These are phyloP conservation scores for Hibiscus trionum DNA, from an alignment of 345 rosid genomes.

Conservation along the genomic window DNA sequence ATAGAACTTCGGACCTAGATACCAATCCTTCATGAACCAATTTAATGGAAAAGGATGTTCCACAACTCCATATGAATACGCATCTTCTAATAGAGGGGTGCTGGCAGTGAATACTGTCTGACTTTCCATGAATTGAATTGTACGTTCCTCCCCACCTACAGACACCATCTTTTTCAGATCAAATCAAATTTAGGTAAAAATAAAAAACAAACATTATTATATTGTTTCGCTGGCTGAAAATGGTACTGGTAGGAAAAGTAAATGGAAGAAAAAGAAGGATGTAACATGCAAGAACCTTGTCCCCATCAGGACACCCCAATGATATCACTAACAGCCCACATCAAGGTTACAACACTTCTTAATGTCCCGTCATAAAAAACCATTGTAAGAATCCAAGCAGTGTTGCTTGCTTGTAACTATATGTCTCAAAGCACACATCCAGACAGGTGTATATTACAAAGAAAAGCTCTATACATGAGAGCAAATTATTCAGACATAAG, in stretches of 20 bases:
- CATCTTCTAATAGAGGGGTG: conserved; percentile 80
- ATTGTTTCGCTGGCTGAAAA: conserved; percentile 5
- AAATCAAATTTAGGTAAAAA: not conserved
- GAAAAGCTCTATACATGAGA: not conserved
- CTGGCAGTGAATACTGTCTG: conserved; percentile 55
- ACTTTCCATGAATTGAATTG: conserved; percentile 90
- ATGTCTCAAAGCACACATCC: not conserved
- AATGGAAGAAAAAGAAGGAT: not conserved
- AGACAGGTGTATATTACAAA: not conserved
- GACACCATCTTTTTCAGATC: conserved; percentile 14
- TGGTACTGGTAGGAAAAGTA: not conserved
- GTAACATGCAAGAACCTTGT: not conserved
- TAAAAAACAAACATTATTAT: not conserved
- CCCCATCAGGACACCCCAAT: not conserved
- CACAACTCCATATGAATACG: conserved; percentile 75
- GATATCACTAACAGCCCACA: not conserved
- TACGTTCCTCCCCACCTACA: conserved; percentile 87
- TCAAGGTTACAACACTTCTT: not conserved
- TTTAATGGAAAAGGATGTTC: conserved; percentile 95
- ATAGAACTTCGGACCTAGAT: conserved; percentile 85
- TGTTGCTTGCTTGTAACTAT: not conserved
- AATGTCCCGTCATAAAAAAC: not conserved
- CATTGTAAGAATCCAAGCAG: not conserved
- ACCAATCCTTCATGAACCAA: conserved; percentile 68
- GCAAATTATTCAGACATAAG: not conserved